phyloP scores from a whole-genome alignment of 176 grass and related monocot species.

The Canna indica region DNA sequence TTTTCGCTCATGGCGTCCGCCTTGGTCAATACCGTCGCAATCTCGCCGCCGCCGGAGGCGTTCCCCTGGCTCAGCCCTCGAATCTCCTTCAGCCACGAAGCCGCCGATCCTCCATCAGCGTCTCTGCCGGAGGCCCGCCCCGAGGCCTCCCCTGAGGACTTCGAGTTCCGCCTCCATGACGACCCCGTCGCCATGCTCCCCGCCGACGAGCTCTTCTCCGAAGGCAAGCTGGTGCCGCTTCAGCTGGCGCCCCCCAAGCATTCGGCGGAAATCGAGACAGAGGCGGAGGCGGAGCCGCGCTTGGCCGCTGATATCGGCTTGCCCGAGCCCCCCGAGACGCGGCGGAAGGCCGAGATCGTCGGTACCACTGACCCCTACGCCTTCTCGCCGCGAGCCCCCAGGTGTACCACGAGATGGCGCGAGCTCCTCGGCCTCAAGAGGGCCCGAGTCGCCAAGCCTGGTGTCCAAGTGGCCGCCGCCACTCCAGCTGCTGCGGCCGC shows the following conservation, averaged over 20 bases:
- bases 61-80: slow-evolving; percentile 15
- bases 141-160: background rate
- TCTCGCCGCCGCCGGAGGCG: slow-evolving; percentile 1
- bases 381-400: slow-evolving; percentile 8
- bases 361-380: background rate
- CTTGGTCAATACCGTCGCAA: slow-evolving; percentile 2
- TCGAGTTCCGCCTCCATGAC: slow-evolving; percentile 18
- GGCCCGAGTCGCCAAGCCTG: background rate
- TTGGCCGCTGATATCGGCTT: background rate
- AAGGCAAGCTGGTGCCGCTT: slow-evolving; percentile 5
- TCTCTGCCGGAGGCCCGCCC: too few relatives aligned
- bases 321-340: slow-evolving; percentile 4
- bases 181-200: slow-evolving; percentile 18
- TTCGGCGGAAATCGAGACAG: background rate
- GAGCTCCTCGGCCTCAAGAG: slow-evolving; percentile 13
- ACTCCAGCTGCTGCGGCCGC: background rate
- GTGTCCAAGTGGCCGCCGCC: background rate
- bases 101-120: background rate
- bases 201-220: slow-evolving; percentile 15
- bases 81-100: slow-evolving; percentile 13
- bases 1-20: slow-evolving; percentile 2
- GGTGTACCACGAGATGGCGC: slow-evolving; percentile 5
- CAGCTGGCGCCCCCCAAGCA: slow-evolving; percentile 1
- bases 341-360: slow-evolving; percentile 10
- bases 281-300: background rate